phyloP scores from a whole-genome alignment of 345 rosid species.

The Eucalyptus curtisii region DNA sequence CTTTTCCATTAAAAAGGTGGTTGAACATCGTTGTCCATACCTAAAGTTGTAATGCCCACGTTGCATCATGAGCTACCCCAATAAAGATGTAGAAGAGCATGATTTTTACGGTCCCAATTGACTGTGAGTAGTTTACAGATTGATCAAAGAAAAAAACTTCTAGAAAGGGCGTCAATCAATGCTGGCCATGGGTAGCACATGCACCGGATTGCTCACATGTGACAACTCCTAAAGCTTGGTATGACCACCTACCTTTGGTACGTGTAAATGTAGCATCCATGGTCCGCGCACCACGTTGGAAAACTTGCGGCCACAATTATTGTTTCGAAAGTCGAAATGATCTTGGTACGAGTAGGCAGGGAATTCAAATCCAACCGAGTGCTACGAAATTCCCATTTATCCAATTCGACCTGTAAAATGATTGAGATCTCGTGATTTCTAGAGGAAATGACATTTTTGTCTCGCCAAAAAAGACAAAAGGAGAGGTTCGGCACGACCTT shows the following conservation, averaged over 20 bases:
- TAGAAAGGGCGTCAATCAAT: not conserved
- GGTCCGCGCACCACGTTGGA: not conserved
- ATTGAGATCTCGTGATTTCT: not conserved
- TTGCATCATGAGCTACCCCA: not conserved
- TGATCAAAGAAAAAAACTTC: not conserved
- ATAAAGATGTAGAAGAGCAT: not conserved
- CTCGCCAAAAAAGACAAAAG: not conserved
- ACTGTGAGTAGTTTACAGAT: not conserved
- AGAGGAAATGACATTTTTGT: not conserved
- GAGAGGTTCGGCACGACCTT: not conserved
- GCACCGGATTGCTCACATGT: not conserved
- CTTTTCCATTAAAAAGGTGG: not conserved
- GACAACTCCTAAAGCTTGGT: not conserved
- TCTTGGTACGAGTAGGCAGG: not conserved
- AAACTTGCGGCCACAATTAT: not conserved
- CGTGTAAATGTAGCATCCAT: not conserved
- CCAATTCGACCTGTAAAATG: not conserved
- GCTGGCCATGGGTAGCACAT: not conserved
- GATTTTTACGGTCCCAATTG: not conserved
- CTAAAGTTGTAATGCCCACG: not conserved
- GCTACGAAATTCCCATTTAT: not conserved
- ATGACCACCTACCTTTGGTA: not conserved
- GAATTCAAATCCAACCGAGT: not conserved
- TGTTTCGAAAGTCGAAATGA: not conserved
- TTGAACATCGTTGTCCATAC: not conserved